phyloP scores from a whole-genome alignment of 495 filamentous ascomycete species.

The Aspergillus egyptiacus region DNA sequence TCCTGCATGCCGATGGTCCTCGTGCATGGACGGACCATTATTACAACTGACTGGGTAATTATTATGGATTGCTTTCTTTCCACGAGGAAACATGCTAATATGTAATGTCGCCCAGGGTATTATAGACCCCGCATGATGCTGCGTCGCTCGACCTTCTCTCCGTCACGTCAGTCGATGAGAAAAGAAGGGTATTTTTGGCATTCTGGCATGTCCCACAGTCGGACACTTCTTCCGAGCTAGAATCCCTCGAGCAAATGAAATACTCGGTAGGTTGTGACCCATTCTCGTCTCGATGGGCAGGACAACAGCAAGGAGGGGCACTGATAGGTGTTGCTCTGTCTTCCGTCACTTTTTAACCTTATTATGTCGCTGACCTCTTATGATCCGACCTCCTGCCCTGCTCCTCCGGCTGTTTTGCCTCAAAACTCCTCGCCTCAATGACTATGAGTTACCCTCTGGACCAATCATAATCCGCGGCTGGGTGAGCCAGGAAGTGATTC shows the following conservation, averaged over 20 bases:
- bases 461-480: slow-evolving; percentile 2
- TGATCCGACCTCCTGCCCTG: not conserved
- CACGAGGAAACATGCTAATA: slow-evolving; percentile 13
- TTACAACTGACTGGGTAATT: slow-evolving; percentile 12
- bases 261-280: not conserved
- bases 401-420: not conserved
- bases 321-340: slow-evolving; percentile 3
- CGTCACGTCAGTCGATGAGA: no score
- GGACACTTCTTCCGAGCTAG: slow-evolving; percentile 8
- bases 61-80: slow-evolving; percentile 11
- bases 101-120: slow-evolving; percentile 1
- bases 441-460: not conserved
- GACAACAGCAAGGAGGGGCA: not conserved
- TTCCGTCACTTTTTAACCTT: slow-evolving; percentile 3
- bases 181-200: not conserved
- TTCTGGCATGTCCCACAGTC: not conserved
- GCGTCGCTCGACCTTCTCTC: slow-evolving; percentile 7
- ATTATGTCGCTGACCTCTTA: slow-evolving; percentile 2
- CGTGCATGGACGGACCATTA: slow-evolving; percentile 24
- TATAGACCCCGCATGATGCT: slow-evolving; percentile 8
- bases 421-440: not conserved
- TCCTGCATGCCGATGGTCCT: slow-evolving; percentile 24
- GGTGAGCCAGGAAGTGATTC: not conserved
- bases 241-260: slow-evolving; percentile 2
- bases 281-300: not conserved